A percentile compares a stretch with the other conserved stretches of the same genome.
phyloP scores from a whole-genome alignment of 176 grass and related monocot genomes.

The Phragmites australis region DNA sequence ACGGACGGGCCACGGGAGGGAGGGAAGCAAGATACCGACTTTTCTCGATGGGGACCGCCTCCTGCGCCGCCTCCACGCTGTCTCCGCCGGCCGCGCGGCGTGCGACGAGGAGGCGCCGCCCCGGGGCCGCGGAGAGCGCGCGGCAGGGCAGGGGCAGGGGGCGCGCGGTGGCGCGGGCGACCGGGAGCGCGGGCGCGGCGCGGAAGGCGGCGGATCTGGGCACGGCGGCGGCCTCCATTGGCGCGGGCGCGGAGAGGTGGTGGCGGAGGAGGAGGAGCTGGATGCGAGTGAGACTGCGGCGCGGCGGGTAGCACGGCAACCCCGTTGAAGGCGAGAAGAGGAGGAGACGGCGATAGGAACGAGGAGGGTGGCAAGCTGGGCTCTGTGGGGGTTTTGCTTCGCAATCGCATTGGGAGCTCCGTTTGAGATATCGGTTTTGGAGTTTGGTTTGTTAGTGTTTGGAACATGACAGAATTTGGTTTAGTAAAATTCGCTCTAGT shows the following conservation, averaged over 20 bases:
- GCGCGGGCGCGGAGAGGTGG: neutral
- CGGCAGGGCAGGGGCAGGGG: neutral
- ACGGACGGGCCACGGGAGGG: neutral
- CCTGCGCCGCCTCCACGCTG: conserved; percentile 32
- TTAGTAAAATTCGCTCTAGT: too few relatives aligned
- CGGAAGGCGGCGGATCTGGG: conserved; percentile 53
- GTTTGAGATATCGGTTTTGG: neutral
- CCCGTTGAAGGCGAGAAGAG: neutral
- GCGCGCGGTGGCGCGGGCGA: neutral
- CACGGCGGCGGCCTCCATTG: conserved; percentile 55
- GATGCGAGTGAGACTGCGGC: neutral
- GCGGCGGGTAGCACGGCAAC: neutral
- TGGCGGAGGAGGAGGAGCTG: neutral
- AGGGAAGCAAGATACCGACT: conserved; percentile 35
- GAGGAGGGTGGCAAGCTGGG: conserved; percentile 16
- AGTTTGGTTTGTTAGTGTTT: neutral
- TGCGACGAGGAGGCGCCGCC: conserved; percentile 8
- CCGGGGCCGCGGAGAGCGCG: neutral
- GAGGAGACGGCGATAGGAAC: conserved; percentile 33
- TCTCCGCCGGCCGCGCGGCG: conserved; percentile 23
- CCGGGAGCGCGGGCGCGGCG: conserved; percentile 10
- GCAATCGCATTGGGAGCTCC: conserved; percentile 10
- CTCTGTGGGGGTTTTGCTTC: conserved; percentile 8
- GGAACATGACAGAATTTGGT: too few relatives aligned
- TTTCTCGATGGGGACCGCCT: conserved; percentile 67